Base-by-base conservation (phyloP, 2,329 filamentous ascomycete species). In the Aspergillus sp. region DNA sequence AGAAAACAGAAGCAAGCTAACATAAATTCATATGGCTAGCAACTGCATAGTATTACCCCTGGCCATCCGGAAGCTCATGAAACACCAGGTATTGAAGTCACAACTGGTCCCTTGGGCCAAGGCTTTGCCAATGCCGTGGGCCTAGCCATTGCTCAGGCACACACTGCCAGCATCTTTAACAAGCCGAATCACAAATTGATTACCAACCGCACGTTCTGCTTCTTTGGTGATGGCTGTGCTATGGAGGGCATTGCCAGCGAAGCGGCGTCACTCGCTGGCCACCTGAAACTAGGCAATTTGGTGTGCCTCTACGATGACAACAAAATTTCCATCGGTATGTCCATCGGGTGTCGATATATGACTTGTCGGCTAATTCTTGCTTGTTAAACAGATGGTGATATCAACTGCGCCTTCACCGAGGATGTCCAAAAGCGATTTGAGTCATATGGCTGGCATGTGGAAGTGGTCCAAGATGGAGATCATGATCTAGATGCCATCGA, bases 281-380 rank as follows among this genome's bases (percentile, higher is more conserved):
- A 99, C 83, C 85, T 98, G 78, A 90, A 98, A 85, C 87, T 99
- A 65, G 95, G 93, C 75, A 99, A 98, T 85, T 84, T 99, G 73
- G 98, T 98, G 79, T 87, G 86, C 79, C 85, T 99, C 80, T 99
- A 93, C 79, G 95, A 99, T 75, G 95, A 99, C 84, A 99, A 99
- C 86, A 90, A 96, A 78, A 98, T 99, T 75, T 96, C 86, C 66
- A 88, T 88, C 70, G 85, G 86, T 22, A 22, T 22, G 22, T 22
- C 22, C 22, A 22, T 22, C 22, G 22, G 22, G 5, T 22, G 22
- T 22, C 22, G 22, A 22, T 22, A 22, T 22, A 3, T 87, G 74
- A 74, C 83, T 22, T 37, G 9, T 2, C 13, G 3, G 13, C 20
- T 6, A 22, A 20, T 27, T 27, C 8, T 47, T 40, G 12, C 4